Conservation (phyloP, 208 protist species). For the Sergeia podlipaevii region DNA sequence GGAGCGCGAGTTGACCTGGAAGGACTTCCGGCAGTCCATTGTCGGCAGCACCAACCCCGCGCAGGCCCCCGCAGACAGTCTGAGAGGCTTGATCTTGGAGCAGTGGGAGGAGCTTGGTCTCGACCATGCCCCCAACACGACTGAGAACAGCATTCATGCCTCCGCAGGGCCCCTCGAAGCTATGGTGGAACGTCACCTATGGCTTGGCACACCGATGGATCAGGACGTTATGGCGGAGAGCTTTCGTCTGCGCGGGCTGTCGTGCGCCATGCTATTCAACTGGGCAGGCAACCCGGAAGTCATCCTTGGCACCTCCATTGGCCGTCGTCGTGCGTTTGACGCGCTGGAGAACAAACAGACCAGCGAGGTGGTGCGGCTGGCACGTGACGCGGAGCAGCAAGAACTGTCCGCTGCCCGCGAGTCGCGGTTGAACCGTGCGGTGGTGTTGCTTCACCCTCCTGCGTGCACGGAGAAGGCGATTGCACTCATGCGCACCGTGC, state of each 20-base stretch:
- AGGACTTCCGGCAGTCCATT: slow-evolving; percentile 36
- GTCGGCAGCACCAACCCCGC: slow-evolving; percentile 55
- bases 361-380: slow-evolving; percentile 27
- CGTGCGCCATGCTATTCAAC: slow-evolving; percentile 28
- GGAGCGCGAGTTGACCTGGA: slow-evolving; percentile 32
- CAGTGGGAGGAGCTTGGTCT: slow-evolving; percentile 59
- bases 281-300: slow-evolving; percentile 29
- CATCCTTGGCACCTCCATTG: too few relatives aligned
- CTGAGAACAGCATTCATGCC: slow-evolving; percentile 64
- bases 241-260: slow-evolving; percentile 26
- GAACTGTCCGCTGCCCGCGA: slow-evolving; percentile 8
- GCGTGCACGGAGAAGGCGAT: slow-evolving; percentile 25
- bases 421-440: slow-evolving; percentile 25
- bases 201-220: slow-evolving; percentile 27
- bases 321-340: slow-evolving; percentile 24
- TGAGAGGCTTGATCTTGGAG: slow-evolving; percentile 42
- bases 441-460: slow-evolving; percentile 60
- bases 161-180: slow-evolving; percentile 61
- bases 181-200: slow-evolving; percentile 55
- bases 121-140: slow-evolving; percentile 33
- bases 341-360: slow-evolving; percentile 40
- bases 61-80: slow-evolving; percentile 23
- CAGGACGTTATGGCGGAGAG: slow-evolving; percentile 26
- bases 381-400: slow-evolving; percentile 30
- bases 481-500: slow-evolving; percentile 19